These are phyloP conservation scores for Aspergillus novofumigatus DNA, from an alignment of 2,329 filamentous ascomycete genomes.

Conservation along the genomic window DNA sequence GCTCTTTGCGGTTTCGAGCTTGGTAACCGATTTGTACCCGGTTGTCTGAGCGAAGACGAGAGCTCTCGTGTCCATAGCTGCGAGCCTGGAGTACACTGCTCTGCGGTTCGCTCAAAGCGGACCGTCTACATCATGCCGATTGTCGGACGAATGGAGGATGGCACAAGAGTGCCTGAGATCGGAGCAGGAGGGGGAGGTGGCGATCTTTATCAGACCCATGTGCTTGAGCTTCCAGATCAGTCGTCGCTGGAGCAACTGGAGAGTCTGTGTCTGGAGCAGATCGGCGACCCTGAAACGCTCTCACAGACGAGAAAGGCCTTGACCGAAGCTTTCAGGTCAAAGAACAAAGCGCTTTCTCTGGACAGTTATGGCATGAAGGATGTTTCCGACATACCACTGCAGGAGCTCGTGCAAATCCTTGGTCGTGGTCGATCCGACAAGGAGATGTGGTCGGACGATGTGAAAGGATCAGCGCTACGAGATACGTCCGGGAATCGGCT, in stretches of 20 bases:
- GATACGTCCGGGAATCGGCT: conserved; percentile 10
- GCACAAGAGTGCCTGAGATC: conserved; percentile 64
- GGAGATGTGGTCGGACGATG: not conserved
- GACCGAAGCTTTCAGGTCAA: conserved; percentile 29
- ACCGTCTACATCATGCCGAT: conserved; percentile 77
- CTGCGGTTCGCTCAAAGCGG: conserved; percentile 39
- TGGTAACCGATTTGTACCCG: conserved; percentile 65
- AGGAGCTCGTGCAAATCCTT: conserved; percentile 31
- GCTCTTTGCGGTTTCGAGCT: conserved; percentile 68
- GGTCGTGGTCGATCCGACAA: conserved; percentile 18
- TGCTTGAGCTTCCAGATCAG: conserved; percentile 56
- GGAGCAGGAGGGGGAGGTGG: conserved; percentile 76
- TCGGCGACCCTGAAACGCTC: conserved; percentile 26
- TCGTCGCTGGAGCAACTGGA: conserved; percentile 51
- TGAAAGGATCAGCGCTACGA: not conserved
- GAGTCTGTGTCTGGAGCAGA: conserved; percentile 45
- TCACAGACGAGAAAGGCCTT: conserved; percentile 29
- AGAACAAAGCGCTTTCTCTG: conserved; percentile 33
- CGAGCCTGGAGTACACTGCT: conserved; percentile 59
- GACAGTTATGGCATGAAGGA: conserved; percentile 35
- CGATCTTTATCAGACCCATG: conserved; percentile 65
- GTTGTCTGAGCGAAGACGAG: conserved; percentile 65
- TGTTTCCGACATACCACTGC: conserved; percentile 35
- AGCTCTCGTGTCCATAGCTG: conserved; percentile 76
- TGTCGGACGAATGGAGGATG: conserved; percentile 56